These are phyloP conservation scores for Fusarium keratoplasticum DNA, from an alignment of 2,329 filamentous ascomycete species.

Conservation along the genomic window DNA sequence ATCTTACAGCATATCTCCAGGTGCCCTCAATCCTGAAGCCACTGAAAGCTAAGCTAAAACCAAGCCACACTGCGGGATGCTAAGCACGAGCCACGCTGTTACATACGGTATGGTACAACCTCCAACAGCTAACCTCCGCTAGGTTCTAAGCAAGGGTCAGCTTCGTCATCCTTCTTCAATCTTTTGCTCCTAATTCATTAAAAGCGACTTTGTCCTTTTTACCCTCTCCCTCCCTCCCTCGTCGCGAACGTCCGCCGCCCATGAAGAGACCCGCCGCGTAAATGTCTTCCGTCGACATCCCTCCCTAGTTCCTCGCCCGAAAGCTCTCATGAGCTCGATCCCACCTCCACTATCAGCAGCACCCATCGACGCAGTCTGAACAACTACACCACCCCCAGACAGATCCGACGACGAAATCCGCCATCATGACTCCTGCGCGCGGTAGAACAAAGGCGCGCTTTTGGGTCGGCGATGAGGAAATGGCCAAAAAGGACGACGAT, in stretches of 20 bases:
- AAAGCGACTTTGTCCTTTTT: neutral
- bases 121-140: neutral
- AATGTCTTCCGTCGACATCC: slow-evolving; percentile 10
- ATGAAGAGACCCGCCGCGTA: slow-evolving; percentile 9
- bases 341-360: slow-evolving; percentile 7
- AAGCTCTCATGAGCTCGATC: slow-evolving; percentile 33
- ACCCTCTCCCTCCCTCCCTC: neutral
- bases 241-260: neutral
- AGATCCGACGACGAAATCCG: neutral
- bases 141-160: slow-evolving; percentile 20
- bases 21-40: neutral
- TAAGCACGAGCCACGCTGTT: slow-evolving; percentile 38
- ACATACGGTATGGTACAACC: neutral
- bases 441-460: slow-evolving; percentile 51
- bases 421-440: slow-evolving; percentile 54
- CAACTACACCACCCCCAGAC: neutral
- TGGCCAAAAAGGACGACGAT: slow-evolving; percentile 72
- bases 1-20: neutral
- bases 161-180: slow-evolving; percentile 28
- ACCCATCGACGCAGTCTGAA: neutral
- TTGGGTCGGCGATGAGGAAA: slow-evolving; percentile 65
- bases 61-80: slow-evolving; percentile 25
- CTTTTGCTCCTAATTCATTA: slow-evolving; percentile 1
- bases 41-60: neutral
- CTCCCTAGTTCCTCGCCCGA: slow-evolving; percentile 3